A percentile compares a stretch with the other conserved stretches of the same genome.
Evolutionary conservation across 176 grass and related monocot genomes (phyloP).

Genomic region (Luzula sylvatica): DNA sequence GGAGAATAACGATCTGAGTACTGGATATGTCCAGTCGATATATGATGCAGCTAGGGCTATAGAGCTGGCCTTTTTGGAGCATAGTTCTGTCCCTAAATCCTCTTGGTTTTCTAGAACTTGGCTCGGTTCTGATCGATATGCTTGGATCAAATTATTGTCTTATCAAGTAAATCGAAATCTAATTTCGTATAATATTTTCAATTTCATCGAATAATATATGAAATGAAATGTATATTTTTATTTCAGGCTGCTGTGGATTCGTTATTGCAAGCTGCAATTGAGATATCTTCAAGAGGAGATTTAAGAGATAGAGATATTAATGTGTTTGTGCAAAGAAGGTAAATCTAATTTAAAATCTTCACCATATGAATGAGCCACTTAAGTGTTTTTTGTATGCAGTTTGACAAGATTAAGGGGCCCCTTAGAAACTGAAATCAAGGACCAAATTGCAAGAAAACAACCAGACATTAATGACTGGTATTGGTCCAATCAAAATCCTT

Average conservation of each 20-base stretch:
- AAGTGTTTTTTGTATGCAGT: slow-evolving; percentile 36
- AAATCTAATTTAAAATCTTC: neutral
- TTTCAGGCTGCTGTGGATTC: slow-evolving; percentile 81
- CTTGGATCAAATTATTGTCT: slow-evolving; percentile 79
- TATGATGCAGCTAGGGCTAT: slow-evolving; percentile 91
- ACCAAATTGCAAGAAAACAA: slow-evolving; percentile 56
- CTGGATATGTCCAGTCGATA: slow-evolving; percentile 67
- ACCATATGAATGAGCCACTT: neutral
- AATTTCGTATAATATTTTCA: neutral
- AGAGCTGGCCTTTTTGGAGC: slow-evolving; percentile 71
- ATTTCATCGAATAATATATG: slow-evolving; percentile 14
- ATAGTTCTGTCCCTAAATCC: slow-evolving; percentile 32
- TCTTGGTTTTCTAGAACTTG: slow-evolving; percentile 78
- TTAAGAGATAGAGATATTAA: slow-evolving; percentile 89
- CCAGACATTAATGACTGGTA: slow-evolving; percentile 71
- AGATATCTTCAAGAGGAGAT: slow-evolving; percentile 73
- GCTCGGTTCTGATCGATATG: slow-evolving; percentile 79
- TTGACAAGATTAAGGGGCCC: slow-evolving; percentile 53
- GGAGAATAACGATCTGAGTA: slow-evolving; percentile 60
- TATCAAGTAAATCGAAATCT: slow-evolving; percentile 51
- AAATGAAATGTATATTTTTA: slow-evolving; percentile 17
- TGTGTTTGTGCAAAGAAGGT: slow-evolving; percentile 86
- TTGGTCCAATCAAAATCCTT: slow-evolving; percentile 62
- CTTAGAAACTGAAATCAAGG: slow-evolving; percentile 62
- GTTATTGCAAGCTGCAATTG: slow-evolving; percentile 82